Conservation (phyloP, 345 rosid genomes). For the Diplotaxis tenuifolia region DNA sequence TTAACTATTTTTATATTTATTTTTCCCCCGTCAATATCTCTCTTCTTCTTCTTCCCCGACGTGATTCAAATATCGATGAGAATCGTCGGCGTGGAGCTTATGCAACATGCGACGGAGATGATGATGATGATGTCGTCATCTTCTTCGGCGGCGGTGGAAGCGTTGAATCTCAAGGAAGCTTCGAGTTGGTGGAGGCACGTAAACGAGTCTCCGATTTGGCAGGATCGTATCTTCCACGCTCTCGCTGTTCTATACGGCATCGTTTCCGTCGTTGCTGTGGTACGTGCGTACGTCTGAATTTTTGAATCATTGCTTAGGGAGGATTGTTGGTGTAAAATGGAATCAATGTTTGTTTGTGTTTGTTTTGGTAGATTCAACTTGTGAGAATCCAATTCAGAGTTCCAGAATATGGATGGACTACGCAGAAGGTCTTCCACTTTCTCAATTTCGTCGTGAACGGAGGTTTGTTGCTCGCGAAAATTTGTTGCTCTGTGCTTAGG, state of each 20-base stretch:
- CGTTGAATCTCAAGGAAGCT: conserved; percentile 45
- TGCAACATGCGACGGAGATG: conserved; percentile 34
- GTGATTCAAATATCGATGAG: too few relatives aligned
- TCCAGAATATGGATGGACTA: conserved; percentile 97
- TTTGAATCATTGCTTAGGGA: too few relatives aligned
- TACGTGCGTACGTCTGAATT: conserved; percentile 24
- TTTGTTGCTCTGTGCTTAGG: too few relatives aligned
- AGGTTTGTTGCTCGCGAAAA: conserved; percentile 48
- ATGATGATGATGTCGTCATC: conserved; percentile 13
- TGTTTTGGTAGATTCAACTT: conserved; percentile 62
- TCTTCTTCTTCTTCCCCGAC: conserved; percentile 8
- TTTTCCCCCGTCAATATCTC: neutral
- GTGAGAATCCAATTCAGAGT: conserved; percentile 82
- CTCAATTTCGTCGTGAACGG: conserved; percentile 88
- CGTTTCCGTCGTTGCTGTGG: conserved; percentile 72
- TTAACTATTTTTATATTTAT: neutral
- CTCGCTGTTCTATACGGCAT: conserved; percentile 66
- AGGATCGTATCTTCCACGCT: conserved; percentile 71
- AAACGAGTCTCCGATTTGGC: conserved; percentile 68
- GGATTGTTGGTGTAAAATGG: too few relatives aligned
- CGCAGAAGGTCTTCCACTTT: conserved; percentile 90
- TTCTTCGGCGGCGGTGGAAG: conserved; percentile 29
- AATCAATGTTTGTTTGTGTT: neutral
- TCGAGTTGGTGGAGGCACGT: conserved; percentile 69
- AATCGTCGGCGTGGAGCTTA: conserved; percentile 24